These are phyloP conservation scores for Hordeum marinum DNA, from an alignment of 176 grass and related monocot species.

Conservation along the genomic window DNA sequence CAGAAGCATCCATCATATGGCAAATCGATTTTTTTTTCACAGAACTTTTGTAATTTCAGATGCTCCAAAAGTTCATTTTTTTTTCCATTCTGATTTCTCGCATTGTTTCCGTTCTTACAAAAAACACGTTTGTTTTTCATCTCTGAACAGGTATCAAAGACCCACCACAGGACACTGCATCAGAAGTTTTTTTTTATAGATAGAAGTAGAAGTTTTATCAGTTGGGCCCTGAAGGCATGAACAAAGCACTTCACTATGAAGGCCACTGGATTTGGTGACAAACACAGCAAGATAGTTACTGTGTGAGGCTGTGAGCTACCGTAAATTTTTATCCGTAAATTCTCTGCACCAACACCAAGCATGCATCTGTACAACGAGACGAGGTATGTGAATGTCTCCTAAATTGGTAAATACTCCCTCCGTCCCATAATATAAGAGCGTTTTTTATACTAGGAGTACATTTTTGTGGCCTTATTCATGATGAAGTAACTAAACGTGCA, in stretches of 20 bases:
- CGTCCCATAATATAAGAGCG: too few species aligned
- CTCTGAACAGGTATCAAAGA: not conserved
- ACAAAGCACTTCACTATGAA: not conserved
- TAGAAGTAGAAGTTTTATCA: not conserved
- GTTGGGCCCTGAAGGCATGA: not conserved
- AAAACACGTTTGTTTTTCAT: not conserved
- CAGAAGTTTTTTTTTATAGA: not conserved
- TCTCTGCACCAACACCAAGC: not conserved
- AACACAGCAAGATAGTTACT: not conserved
- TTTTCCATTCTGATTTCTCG: not conserved
- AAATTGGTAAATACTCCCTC: too few species aligned
- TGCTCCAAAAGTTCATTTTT: not conserved
- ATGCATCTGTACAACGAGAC: not conserved
- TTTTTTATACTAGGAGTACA: too few species aligned
- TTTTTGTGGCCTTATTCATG: not conserved
- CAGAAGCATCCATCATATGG: not conserved
- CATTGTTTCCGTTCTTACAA: not conserved
- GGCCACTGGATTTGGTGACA: not conserved
- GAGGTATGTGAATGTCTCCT: not conserved
- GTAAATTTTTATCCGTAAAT: conserved; percentile 11
- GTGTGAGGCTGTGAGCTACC: not conserved
- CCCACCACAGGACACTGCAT: not conserved
- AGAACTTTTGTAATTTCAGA: not conserved
- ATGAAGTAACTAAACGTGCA: not conserved
- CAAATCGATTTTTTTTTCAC: not conserved